phyloP scores from a whole-genome alignment of 148 eudicot species.

The Vaccinium vitisidaea region DNA sequence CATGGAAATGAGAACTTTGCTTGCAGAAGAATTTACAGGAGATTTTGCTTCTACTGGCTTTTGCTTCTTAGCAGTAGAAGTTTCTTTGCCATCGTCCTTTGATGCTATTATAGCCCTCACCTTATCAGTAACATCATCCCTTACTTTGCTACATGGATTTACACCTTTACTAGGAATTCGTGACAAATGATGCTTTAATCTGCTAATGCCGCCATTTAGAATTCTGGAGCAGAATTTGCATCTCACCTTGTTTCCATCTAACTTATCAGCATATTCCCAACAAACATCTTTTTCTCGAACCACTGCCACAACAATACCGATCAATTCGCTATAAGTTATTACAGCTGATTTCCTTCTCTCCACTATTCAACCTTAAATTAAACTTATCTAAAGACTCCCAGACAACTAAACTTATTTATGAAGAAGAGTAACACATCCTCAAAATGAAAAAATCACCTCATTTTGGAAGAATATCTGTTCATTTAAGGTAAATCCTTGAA shows the following conservation, averaged over 20 bases:
- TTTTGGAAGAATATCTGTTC: background rate
- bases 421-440: background rate
- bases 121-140: conserved; percentile 81
- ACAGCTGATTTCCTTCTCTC: background rate
- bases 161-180: conserved; percentile 97
- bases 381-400: too few relatives aligned
- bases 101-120: conserved; percentile 68
- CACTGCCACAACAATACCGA: conserved; percentile 42
- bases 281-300: conserved; percentile 93
- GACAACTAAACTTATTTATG: background rate
- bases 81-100: conserved; percentile 67
- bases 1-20: conserved; percentile 29
- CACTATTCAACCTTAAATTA: background rate
- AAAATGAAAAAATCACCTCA: background rate
- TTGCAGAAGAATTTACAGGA: conserved; percentile 34
- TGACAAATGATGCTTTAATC: conserved; percentile 92
- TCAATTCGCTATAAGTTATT: background rate
- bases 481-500: background rate
- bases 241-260: conserved; percentile 93
- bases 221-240: conserved; percentile 85
- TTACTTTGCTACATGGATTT: conserved; percentile 84
- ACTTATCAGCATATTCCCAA: conserved; percentile 95
- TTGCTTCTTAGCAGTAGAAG: conserved; percentile 47
- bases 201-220: conserved; percentile 89
- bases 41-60: conserved; percentile 49